Conservation (phyloP, 192 early-diverging fungal genomes). For the Coemansia sp. region DNA sequence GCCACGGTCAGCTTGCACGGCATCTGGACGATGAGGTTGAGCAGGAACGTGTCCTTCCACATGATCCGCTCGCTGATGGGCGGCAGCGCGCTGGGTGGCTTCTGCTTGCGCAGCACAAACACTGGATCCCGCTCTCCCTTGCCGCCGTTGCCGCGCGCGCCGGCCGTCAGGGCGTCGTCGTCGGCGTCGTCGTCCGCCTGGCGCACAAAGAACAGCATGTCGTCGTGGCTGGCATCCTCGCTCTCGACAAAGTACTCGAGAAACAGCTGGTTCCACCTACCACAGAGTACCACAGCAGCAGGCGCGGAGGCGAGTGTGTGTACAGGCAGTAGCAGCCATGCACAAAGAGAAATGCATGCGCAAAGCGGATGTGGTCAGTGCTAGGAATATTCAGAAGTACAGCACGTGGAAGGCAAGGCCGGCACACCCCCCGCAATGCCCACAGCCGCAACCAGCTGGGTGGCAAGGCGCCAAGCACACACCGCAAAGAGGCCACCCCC, state of each 20-base stretch:
- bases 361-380: too few relatives aligned
- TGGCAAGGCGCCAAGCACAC: too few relatives aligned
- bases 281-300: too few relatives aligned
- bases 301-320: too few relatives aligned
- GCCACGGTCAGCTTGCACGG: constrained; percentile 88
- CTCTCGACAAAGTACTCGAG: constrained; percentile 65
- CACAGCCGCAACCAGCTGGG: too few relatives aligned
- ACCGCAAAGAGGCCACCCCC: neutral
- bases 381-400: too few relatives aligned
- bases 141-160: neutral
- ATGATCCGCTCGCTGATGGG: constrained; percentile 64
- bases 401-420: too few relatives aligned
- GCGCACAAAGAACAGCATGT: constrained; percentile 83
- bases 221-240: constrained; percentile 66
- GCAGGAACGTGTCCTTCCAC: constrained; percentile 89
- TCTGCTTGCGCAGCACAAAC: constrained; percentile 74
- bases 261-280: constrained; percentile 50
- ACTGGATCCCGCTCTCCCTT: constrained; percentile 59
- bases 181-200: constrained; percentile 29
- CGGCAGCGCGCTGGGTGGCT: constrained; percentile 55
- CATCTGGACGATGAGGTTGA: constrained; percentile 87
- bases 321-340: too few relatives aligned
- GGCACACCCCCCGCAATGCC: too few relatives aligned
- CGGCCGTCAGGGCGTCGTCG: constrained; percentile 3
- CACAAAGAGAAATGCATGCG: too few relatives aligned